Conservation (phyloP, 306 rosid genomes). For the Sicyos edulis region DNA sequence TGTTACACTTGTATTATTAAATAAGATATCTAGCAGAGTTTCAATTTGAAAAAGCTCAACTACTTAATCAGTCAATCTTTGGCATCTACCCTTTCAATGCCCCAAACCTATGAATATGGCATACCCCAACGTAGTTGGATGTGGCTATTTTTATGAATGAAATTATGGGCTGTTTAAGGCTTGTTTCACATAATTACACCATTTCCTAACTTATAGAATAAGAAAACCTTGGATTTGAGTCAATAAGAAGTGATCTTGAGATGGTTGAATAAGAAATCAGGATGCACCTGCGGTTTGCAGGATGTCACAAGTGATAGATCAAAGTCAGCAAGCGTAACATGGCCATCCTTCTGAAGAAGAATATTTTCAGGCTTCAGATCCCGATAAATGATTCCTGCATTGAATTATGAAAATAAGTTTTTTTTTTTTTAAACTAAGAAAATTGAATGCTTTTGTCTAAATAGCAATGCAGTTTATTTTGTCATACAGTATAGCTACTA, state of each 20-base stretch:
- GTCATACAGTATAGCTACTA: background rate
- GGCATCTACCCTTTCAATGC: conserved; percentile 6
- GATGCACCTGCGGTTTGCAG: conserved; percentile 77
- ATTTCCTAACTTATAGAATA: background rate
- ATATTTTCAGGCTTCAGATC: conserved; percentile 96
- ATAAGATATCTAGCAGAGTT: no score
- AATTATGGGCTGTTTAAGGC: background rate
- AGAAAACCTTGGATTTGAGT: background rate
- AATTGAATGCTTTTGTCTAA: background rate
- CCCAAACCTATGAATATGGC: background rate
- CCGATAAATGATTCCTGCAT: conserved; percentile 82
- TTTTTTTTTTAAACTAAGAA: background rate
- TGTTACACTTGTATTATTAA: background rate
- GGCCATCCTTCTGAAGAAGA: conserved; percentile 89
- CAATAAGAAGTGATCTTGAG: background rate
- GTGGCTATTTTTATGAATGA: background rate
- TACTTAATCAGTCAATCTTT: conserved; percentile 1
- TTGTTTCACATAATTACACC: conserved; percentile 9
- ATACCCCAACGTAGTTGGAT: background rate
- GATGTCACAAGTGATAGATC: conserved; percentile 77
- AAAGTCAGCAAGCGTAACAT: conserved; percentile 72
- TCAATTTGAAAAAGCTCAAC: background rate
- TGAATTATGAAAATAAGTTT: conserved; percentile 26
- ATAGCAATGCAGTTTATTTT: background rate
- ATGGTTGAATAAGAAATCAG: background rate